Evolutionary conservation across 176 grass and related monocot species (phyloP).

Genomic region (Carex scoparia): DNA sequence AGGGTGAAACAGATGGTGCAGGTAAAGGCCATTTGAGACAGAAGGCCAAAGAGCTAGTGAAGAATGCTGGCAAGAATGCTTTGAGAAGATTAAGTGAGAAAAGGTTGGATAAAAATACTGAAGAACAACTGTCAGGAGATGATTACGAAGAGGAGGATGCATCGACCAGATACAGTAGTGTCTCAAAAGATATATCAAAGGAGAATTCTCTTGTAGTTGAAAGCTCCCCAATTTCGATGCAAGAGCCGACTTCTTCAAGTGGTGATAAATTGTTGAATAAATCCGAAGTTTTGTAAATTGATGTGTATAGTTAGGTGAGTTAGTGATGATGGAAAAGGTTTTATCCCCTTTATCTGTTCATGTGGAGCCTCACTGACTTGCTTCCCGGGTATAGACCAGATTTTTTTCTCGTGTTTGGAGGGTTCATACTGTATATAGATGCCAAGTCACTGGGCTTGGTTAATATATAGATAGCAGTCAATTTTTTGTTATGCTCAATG

Average conservation of each 20-base stretch:
- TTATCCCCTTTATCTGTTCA: background rate
- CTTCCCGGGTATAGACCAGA: background rate
- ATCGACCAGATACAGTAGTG: background rate
- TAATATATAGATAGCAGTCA: background rate
- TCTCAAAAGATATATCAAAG: background rate
- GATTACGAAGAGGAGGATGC: constrained; percentile 33
- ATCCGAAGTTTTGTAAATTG: background rate
- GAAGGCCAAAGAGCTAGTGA: constrained; percentile 53
- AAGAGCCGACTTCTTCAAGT: background rate
- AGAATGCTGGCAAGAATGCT: constrained; percentile 49
- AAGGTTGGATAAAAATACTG: constrained; percentile 36
- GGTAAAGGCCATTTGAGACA: constrained; percentile 41
- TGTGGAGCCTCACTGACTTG: background rate
- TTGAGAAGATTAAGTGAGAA: constrained; percentile 55
- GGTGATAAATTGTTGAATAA: constrained; percentile 16
- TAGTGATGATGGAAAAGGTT: background rate
- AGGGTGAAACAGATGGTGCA: constrained; percentile 23
- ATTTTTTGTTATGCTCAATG: background rate
- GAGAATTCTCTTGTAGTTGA: constrained; percentile 21
- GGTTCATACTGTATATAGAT: background rate
- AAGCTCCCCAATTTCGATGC: background rate
- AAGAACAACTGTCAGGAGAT: constrained; percentile 19
- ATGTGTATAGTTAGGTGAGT: background rate
- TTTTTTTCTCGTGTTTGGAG: no score
- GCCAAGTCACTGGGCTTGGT: background rate